These are phyloP conservation scores for Eucalyptus tenuipes DNA, from an alignment of 345 rosid species.

Conservation along the genomic window DNA sequence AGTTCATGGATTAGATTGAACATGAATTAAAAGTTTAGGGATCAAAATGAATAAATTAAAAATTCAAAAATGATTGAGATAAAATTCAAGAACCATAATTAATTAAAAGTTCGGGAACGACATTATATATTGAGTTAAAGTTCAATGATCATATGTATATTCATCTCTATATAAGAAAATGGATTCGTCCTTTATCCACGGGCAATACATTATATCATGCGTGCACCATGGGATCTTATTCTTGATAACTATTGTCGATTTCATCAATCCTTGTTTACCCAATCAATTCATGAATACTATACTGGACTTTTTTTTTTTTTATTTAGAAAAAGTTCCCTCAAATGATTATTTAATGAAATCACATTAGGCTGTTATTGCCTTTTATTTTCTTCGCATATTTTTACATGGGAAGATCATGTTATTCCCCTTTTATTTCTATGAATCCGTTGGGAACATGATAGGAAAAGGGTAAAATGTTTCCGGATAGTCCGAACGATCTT, in stretches of 20 bases:
- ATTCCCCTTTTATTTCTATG: background rate
- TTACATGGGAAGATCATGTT: background rate
- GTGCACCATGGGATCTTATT: background rate
- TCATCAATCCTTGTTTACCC: background rate
- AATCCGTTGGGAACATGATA: background rate
- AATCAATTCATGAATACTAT: background rate
- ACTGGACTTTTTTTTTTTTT: background rate
- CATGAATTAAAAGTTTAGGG: background rate
- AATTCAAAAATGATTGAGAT: background rate
- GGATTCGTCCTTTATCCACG: background rate
- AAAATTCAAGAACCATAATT: accelerated
- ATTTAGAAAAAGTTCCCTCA: background rate
- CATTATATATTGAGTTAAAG: accelerated
- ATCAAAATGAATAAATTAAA: background rate
- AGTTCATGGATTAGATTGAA: background rate
- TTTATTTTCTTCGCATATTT: background rate
- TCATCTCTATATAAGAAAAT: background rate
- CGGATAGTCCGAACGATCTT: background rate
- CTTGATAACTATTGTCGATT: background rate
- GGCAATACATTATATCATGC: background rate
- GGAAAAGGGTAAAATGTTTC: background rate
- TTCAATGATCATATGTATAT: background rate
- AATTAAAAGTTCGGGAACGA: background rate
- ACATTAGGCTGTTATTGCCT: background rate
- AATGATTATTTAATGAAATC: background rate